Evolutionary conservation across 2,329 filamentous ascomycete species (phyloP).

Genomic region (Pestalotiopsis sp.): DNA sequence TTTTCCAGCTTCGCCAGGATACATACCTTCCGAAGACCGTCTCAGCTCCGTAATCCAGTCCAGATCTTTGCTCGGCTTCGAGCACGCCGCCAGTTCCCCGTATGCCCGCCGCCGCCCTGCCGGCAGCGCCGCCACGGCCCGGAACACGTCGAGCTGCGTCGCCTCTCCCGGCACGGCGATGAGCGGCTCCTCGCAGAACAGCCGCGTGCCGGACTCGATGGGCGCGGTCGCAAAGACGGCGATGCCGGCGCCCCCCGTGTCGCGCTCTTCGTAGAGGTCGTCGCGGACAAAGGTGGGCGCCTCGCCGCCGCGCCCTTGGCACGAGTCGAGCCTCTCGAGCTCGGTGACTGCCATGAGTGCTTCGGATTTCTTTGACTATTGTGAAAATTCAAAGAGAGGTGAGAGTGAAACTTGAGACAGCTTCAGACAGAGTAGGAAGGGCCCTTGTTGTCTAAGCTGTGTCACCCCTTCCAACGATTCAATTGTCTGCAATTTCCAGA

Average conservation of each 20-base stretch:
- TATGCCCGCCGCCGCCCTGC: background rate
- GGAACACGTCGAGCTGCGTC: background rate
- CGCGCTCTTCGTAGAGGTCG: background rate
- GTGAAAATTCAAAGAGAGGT: too few relatives aligned
- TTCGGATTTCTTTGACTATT: background rate
- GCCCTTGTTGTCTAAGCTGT: too few relatives aligned
- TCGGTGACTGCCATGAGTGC: background rate
- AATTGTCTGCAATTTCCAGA: background rate
- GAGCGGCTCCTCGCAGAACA: conserved; percentile 5
- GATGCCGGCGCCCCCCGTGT: background rate
- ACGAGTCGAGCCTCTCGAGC: background rate
- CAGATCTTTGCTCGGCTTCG: conserved; percentile 4
- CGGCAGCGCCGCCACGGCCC: background rate
- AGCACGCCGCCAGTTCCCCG: conserved; percentile 2
- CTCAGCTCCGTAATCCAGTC: conserved; percentile 5
- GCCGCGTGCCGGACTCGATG: background rate
- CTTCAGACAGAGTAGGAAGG: background rate
- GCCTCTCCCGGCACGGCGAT: background rate
- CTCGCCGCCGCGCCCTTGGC: background rate
- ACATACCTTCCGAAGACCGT: background rate
- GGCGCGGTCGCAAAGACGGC: background rate
- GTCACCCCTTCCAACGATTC: too few relatives aligned
- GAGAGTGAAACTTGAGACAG: background rate
- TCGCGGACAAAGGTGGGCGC: background rate
- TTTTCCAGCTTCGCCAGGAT: background rate